These are phyloP conservation scores for Cyclotella kingstonii DNA, from an alignment of 108 stramenopile species.

Conservation along the genomic window DNA sequence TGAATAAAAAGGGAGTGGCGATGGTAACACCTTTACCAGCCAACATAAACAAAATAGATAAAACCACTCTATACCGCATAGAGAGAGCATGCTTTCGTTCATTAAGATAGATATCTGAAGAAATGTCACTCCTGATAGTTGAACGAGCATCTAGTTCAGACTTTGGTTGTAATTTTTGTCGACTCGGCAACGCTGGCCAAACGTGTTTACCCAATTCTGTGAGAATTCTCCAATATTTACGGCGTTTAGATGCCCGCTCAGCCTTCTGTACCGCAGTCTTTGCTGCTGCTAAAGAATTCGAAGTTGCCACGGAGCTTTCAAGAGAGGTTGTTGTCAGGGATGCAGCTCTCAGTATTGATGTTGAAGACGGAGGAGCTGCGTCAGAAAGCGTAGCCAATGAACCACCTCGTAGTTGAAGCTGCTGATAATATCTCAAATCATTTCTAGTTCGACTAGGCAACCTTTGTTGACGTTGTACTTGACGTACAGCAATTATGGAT, in stretches of 20 bases:
- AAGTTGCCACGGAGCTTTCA: neutral
- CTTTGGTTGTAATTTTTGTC: neutral
- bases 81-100: slow-evolving; percentile 6
- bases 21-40: slow-evolving; percentile 17
- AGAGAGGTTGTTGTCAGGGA: neutral
- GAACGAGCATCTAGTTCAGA: neutral
- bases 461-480: neutral
- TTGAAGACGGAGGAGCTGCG: no score
- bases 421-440: neutral
- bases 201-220: slow-evolving; percentile 15
- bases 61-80: slow-evolving; percentile 16
- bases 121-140: neutral
- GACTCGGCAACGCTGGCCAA: slow-evolving; percentile 14
- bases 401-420: no score
- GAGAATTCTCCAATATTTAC: slow-evolving; percentile 13
- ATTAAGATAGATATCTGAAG: neutral
- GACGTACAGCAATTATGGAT: neutral
- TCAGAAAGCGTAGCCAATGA: no score
- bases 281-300: neutral
- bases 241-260: neutral
- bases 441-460: neutral
- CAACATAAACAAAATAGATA: slow-evolving; percentile 14
- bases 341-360: no score
- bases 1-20: slow-evolving; percentile 31
- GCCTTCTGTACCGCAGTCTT: no score